Percentiles rank a stretch among this genome's conserved stretches.
Evolutionary conservation across 1,284 basidiomycete genomes (phyloP).

Genomic region (Blastosporella zonata): DNA sequence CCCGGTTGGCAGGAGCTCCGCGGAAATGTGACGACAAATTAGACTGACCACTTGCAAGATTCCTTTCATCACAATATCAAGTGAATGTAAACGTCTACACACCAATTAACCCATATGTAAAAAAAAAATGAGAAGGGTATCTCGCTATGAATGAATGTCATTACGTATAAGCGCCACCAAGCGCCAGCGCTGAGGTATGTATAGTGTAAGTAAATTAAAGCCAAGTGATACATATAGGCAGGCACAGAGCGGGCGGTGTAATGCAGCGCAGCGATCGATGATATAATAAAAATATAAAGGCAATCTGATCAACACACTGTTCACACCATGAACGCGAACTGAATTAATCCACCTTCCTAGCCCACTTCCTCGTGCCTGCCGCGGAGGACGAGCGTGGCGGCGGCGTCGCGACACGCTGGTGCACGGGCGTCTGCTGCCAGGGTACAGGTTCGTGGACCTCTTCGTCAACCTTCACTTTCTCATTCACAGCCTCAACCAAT

Average conservation of each 20-base stretch:
- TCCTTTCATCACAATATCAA: not conserved
- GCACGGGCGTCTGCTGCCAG: constrained; percentile 13
- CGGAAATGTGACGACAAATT: constrained; percentile 18
- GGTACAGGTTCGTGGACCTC: constrained; percentile 36
- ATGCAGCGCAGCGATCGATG: not conserved
- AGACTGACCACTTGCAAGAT: not conserved
- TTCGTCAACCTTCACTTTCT: constrained; percentile 6
- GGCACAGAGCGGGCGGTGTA: not conserved
- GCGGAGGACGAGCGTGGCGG: constrained; percentile 36
- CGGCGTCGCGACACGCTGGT: constrained; percentile 39
- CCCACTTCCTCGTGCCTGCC: constrained; percentile 59
- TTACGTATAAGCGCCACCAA: no score
- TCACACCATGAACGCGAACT: constrained; percentile 13
- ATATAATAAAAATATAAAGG: constrained; percentile 11
- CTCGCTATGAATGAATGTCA: no score
- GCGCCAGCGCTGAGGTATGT: no score
- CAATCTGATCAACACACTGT: constrained; percentile 13
- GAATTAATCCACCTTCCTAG: constrained; percentile 64
- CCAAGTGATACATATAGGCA: constrained; percentile 3
- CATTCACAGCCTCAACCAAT: constrained; percentile 15
- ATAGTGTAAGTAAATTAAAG: no score
- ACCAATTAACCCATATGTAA: not conserved
- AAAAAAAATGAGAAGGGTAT: no score
- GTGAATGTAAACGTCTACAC: not conserved
- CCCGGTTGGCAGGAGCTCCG: constrained; percentile 33